Conservation (phyloP, 306 rosid species). For the Heteromeles arbutifolia region DNA sequence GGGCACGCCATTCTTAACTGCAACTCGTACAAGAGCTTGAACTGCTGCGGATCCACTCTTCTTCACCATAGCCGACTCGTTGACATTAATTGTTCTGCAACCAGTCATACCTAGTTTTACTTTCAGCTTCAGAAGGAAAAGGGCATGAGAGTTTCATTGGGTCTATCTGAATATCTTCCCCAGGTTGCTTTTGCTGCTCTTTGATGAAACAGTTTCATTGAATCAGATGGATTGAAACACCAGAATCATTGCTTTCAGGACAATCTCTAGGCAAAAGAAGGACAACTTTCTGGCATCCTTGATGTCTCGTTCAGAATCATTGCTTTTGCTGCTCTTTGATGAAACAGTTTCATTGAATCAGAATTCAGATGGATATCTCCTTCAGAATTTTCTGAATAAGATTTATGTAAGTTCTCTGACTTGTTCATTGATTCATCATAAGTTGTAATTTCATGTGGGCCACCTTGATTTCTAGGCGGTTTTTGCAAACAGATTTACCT, state of each 20-base stretch:
- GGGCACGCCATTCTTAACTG: conserved; percentile 75
- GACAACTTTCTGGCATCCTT: conserved; percentile 44
- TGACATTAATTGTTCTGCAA: conserved; percentile 36
- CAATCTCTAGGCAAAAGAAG: conserved; percentile 43
- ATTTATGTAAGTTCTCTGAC: conserved; percentile 29
- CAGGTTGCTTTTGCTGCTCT: conserved; percentile 33
- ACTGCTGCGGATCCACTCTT: conserved; percentile 36
- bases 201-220: conserved; percentile 24
- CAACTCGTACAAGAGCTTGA: conserved; percentile 75
- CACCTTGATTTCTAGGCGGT: conserved; percentile 18
- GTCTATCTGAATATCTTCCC: conserved; percentile 30
- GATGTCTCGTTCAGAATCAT: background rate
- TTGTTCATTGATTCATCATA: conserved; percentile 27
- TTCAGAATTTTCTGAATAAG: conserved; percentile 19
- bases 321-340: conserved; percentile 38
- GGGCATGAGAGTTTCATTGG: conserved; percentile 35
- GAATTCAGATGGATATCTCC: conserved; percentile 22
- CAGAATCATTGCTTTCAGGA: conserved; percentile 29
- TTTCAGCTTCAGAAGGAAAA: conserved; percentile 30
- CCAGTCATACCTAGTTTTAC: conserved; percentile 42
- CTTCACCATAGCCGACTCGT: conserved; percentile 37
- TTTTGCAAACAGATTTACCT: conserved; percentile 29
- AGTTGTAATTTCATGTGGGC: conserved; percentile 26
- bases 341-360: conserved; percentile 19
- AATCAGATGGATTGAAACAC: conserved; percentile 31